Evolutionary conservation across 768 basidiomycete genomes (phyloP).

Genomic region (Amanita fuliginea): DNA sequence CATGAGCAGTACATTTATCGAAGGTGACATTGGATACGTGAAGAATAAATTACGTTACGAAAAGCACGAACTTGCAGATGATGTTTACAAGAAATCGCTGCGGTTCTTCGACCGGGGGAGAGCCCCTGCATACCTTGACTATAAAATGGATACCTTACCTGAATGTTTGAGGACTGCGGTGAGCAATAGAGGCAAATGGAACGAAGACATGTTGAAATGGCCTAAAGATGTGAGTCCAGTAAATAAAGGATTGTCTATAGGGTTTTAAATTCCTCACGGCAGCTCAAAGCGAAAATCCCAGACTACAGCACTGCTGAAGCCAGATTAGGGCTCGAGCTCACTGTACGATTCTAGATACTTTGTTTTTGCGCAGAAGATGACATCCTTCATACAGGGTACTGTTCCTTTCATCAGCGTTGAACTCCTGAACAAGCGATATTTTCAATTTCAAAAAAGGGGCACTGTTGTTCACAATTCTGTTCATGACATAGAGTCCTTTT

Average conservation of each 20-base stretch:
- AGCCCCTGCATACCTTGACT: too few species aligned
- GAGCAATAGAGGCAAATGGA: background rate
- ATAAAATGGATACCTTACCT: too few species aligned
- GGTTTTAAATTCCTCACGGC: too few species aligned
- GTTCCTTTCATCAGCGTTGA: background rate
- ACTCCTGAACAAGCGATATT: background rate
- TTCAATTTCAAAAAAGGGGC: background rate
- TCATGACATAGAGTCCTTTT: slow-evolving; percentile 14
- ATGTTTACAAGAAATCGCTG: too few species aligned
- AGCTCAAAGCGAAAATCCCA: background rate
- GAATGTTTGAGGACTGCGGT: too few species aligned
- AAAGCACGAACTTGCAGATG: too few species aligned
- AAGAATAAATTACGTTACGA: too few species aligned
- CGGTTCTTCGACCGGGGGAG: too few species aligned
- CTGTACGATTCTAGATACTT: background rate
- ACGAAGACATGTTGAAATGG: background rate
- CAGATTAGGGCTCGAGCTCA: too few species aligned
- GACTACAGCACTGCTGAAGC: too few species aligned
- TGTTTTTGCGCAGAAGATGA: background rate
- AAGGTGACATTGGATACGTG: too few species aligned
- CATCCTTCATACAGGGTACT: background rate
- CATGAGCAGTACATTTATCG: too few species aligned
- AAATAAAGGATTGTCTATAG: background rate
- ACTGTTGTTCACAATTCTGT: slow-evolving; percentile 4
- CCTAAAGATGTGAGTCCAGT: background rate